Evolutionary conservation across 495 filamentous ascomycete genomes (phyloP), one percentile per base, ranked within the genome.

Genomic region (Aspergillus leporis): DNA sequence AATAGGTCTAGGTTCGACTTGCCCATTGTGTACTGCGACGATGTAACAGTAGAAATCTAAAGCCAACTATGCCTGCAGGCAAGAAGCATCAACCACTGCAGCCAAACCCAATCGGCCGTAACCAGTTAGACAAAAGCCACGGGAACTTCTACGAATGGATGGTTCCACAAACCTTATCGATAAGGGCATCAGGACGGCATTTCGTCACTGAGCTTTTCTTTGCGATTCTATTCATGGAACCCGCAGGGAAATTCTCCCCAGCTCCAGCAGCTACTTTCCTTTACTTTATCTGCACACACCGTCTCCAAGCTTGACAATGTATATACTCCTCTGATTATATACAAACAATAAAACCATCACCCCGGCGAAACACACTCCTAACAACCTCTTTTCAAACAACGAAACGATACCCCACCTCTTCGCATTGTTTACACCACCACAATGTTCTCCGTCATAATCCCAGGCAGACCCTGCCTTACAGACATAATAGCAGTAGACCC

Each of bases 361-460:
- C 25, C 25, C 6, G 3, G 25, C 25, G n/a, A 28, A 28, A 28
- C 25, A 6, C 31, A 57, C 22, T 19, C n/a, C 31, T n/a, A 45
- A 45, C 14, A 4, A 1, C 19, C 14, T 45, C 41, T 8, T 2
- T 21, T 21, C 4, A 18, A 3, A 25, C 5, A n/a, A 51, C 16
- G 4, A 16, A 31, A 32, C 25, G 28, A n/a, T 34, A 51, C 31
- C 28, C 49, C 49, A 46, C 38, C 14, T 23, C 34, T 31, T 41
- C 25, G 6, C 51, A 45, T 13, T 36, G 31, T 46, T 19, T 28
- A 43, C 21, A 43, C 22, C 52, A 19, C 50, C 54, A 68, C 70
- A 54, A 85, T 80, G 80, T 85, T 85, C 64, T 83, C 80, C 66
- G 77, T 86, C 71, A 79, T 85, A 43, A 70, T 83, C 46, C 78